These are phyloP conservation scores for Parasitella parasitica DNA, from an alignment of 371 early-diverging fungal species.

Conservation along the genomic window DNA sequence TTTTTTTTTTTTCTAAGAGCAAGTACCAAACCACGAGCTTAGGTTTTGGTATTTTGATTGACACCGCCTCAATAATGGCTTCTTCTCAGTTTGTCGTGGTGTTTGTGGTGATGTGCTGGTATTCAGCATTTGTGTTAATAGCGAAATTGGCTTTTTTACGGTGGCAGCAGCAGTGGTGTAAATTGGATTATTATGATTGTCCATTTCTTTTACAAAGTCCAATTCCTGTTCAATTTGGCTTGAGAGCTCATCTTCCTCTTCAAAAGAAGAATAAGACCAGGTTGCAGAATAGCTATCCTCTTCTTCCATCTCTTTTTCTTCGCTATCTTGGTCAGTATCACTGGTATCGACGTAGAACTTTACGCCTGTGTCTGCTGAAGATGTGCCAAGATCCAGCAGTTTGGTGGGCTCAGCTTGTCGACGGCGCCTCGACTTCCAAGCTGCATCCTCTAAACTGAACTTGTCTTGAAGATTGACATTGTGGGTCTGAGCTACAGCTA, in stretches of 20 bases:
- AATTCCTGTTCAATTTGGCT: neutral
- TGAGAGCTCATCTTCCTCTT: neutral
- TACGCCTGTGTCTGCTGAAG: neutral
- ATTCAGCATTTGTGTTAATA: constrained; percentile 12
- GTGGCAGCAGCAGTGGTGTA: neutral
- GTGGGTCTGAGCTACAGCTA: neutral
- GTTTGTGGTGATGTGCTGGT: neutral
- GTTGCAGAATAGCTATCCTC: neutral
- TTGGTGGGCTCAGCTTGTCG: neutral
- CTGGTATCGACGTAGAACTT: neutral
- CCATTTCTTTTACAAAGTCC: neutral
- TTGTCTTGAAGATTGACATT: neutral
- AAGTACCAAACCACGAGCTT: constrained; percentile 4
- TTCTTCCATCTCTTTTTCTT: constrained; percentile 1
- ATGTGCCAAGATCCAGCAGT: too few relatives aligned
- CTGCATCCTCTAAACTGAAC: neutral
- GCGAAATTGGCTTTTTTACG: neutral
- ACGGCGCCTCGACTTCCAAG: neutral
- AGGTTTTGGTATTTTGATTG: constrained; percentile 9
- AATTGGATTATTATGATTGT: neutral
- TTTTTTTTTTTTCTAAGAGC: neutral
- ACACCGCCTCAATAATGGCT: constrained; percentile 1
- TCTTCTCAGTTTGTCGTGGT: neutral
- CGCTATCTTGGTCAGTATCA: neutral
- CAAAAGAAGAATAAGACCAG: neutral